Percentiles rank a stretch among this genome's conserved stretches.
Conservation (phyloP, 441 rosid genomes). For the Viola pubescens region DNA sequence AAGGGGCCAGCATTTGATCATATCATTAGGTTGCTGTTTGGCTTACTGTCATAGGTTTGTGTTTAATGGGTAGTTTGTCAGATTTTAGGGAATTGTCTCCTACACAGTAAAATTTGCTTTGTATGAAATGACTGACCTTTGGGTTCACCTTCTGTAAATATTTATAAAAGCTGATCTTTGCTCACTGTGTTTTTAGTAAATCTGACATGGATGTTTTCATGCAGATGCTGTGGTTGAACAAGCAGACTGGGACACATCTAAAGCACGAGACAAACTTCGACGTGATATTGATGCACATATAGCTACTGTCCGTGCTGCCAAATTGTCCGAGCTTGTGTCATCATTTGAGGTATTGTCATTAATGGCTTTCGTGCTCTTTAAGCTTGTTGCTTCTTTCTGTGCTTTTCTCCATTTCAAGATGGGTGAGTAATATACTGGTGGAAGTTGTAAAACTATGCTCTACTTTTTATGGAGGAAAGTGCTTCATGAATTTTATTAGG, state of each 20-base stretch:
- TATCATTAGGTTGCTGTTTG: too few species aligned
- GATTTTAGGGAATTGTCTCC: too few species aligned
- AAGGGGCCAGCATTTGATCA: too few species aligned
- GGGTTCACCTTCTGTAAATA: neutral
- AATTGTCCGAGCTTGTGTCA: constrained; percentile 67
- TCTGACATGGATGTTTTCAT: constrained; percentile 5
- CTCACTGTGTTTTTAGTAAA: neutral
- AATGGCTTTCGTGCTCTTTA: neutral
- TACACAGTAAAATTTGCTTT: too few species aligned
- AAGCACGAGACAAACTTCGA: constrained; percentile 55
- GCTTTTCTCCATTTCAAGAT: neutral
- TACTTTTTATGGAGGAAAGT: neutral
- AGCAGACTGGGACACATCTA: constrained; percentile 80
- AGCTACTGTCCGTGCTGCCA: constrained; percentile 60
- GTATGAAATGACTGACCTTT: neutral
- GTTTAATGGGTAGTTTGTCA: too few species aligned
- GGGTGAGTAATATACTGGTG: neutral
- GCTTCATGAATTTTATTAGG: neutral
- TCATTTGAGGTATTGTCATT: constrained; percentile 48
- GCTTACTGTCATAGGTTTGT: too few species aligned
- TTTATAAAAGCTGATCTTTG: too few species aligned
- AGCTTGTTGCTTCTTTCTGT: neutral
- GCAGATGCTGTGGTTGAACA: constrained; percentile 70
- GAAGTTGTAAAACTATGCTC: too few species aligned
- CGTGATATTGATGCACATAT: constrained; percentile 81